These are phyloP conservation scores for Brassica hybrid DNA, from an alignment of 441 rosid genomes.

Conservation along the genomic window DNA sequence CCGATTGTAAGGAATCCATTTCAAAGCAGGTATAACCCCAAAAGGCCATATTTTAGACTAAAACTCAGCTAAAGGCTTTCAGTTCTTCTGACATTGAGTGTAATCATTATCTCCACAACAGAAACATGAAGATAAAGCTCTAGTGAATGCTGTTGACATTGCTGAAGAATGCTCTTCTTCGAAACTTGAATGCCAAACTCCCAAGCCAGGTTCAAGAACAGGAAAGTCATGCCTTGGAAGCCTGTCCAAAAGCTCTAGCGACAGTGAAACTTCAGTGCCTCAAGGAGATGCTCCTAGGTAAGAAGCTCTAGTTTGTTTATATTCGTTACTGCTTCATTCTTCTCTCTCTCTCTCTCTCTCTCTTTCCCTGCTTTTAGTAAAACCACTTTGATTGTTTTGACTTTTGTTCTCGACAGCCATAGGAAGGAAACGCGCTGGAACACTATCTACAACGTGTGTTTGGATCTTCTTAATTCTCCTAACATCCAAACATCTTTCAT, in stretches of 20 bases:
- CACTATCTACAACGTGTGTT: conserved; percentile 75
- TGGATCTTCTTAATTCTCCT: conserved; percentile 67
- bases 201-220: conserved; percentile 45
- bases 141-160: conserved; percentile 43
- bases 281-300: conserved; percentile 46
- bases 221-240: conserved; percentile 46
- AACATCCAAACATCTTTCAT: conserved; percentile 46
- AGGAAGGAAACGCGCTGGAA: conserved; percentile 63
- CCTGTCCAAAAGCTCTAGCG: conserved; percentile 49
- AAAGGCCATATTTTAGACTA: conserved; percentile 11
- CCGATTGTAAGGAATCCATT: conserved; percentile 46
- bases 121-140: conserved; percentile 43
- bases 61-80: conserved; percentile 9
- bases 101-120: conserved; percentile 35
- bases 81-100: conserved; percentile 23
- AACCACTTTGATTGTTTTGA: conserved; percentile 18
- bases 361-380: neutral
- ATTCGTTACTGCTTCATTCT: conserved; percentile 25
- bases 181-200: conserved; percentile 57
- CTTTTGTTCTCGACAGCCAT: conserved; percentile 43
- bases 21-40: conserved; percentile 58
- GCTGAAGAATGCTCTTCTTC: conserved; percentile 42
- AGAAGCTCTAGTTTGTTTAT: conserved; percentile 34
- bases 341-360: neutral
- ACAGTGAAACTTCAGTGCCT: conserved; percentile 44